Conservation (phyloP, 2,329 filamentous ascomycete species). For the Chaetomium globosum region DNA sequence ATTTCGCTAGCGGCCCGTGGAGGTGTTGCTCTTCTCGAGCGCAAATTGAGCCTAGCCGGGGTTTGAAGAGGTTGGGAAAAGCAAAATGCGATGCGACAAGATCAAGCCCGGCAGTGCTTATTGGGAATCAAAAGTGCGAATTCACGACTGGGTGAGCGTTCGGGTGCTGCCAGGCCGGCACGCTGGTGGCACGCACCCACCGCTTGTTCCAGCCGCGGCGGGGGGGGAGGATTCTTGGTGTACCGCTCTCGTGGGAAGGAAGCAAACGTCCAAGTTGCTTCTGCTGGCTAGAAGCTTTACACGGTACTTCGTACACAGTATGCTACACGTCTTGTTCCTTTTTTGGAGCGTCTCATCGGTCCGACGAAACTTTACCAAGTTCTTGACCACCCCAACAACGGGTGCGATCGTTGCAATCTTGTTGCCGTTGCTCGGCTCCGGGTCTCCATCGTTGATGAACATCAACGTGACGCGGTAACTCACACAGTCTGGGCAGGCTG, state of each 20-base stretch:
- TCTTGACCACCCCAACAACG: neutral
- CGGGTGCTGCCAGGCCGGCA: neutral
- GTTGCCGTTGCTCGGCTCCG: conserved; percentile 30
- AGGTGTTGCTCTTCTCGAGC: conserved; percentile 37
- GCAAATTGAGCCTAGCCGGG: conserved; percentile 40
- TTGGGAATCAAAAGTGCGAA: conserved; percentile 15
- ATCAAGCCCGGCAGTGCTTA: conserved; percentile 16
- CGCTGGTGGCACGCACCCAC: conserved; percentile 8
- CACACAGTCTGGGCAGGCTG: conserved; percentile 2
- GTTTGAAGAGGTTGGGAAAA: conserved; percentile 21
- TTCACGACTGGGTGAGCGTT: neutral
- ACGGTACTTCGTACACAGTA: neutral
- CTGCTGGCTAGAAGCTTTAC: neutral
- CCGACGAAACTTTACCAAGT: neutral
- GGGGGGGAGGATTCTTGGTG: neutral
- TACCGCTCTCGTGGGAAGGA: conserved; percentile 5
- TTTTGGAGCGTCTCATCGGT: neutral
- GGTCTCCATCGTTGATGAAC: conserved; percentile 18
- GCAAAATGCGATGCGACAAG: conserved; percentile 25
- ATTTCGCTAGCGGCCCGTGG: conserved; percentile 48
- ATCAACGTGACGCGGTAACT: neutral
- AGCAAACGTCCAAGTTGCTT: conserved; percentile 4
- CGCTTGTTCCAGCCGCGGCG: neutral
- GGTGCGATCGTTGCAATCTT: conserved; percentile 17
- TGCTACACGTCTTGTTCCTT: neutral